phyloP scores from a whole-genome alignment of 768 basidiomycete species.

The Boletus insuetus region DNA sequence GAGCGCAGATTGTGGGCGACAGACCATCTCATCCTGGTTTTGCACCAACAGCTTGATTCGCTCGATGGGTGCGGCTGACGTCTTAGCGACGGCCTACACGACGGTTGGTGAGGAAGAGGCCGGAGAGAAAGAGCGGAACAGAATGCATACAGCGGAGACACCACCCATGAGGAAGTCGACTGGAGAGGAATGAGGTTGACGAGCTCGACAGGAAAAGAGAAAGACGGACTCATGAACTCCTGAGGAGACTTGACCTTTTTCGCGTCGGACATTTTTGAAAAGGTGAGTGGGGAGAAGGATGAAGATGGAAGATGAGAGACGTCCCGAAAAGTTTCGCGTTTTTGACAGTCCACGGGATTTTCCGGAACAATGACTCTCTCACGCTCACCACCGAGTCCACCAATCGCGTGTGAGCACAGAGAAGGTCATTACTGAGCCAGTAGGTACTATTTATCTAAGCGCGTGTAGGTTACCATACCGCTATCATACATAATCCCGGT shows the following conservation, averaged over 20 bases:
- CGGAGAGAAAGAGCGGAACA: neutral
- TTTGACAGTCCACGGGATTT: constrained; percentile 34
- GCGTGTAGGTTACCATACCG: constrained; percentile 10
- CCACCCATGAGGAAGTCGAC: constrained; percentile 97
- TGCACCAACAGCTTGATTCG: constrained; percentile 98
- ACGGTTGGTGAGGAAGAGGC: constrained; percentile 18
- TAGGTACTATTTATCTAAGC: neutral
- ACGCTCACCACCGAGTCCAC: constrained; percentile 26
- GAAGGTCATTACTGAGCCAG: constrained; percentile 5
- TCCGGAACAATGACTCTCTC: constrained; percentile 28
- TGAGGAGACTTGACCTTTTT: constrained; percentile 87
- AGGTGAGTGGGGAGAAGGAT: constrained; percentile 41
- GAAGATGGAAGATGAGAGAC: constrained; percentile 43
- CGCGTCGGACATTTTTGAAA: constrained; percentile 67
- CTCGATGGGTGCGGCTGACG: constrained; percentile 98
- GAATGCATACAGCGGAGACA: constrained; percentile 75
- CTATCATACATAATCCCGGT: constrained; percentile 16
- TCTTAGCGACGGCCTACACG: constrained; percentile 93
- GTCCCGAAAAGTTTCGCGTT: constrained; percentile 48
- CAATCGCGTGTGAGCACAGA: constrained; percentile 4
- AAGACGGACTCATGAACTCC: constrained; percentile 74
- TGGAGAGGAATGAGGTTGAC: constrained; percentile 30
- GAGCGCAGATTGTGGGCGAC: constrained; percentile 13
- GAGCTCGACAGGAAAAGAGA: neutral
- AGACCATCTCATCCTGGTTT: constrained; percentile 99